Base-by-base conservation (phyloP, 2,329 filamentous ascomycete genomes). In the Pseudonectria foliicola region DNA sequence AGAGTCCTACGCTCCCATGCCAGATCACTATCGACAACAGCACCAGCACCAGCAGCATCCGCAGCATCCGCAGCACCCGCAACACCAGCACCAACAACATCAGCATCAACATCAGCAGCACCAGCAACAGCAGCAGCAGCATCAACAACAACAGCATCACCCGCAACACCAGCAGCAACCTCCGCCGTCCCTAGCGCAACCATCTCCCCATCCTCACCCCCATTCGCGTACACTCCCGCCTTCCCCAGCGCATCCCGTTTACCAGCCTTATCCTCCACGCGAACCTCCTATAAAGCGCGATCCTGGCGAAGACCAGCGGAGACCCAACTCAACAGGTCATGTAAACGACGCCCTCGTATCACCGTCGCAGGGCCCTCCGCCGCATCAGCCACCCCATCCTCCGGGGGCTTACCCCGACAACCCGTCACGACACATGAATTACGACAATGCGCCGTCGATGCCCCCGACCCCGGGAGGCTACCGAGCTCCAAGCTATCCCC, bases 211-310 rank as follows among this genome's bases (percentile, higher is more conserved):
- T 7, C 43, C 42, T 13, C 45, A 42, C 29, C 42, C 39, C 25
- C 40, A 49, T 35, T 38, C 34, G 32, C 41, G 40, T 34, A 51
- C 52, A 34, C 52, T 46, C 26, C 63, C 65, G 45, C 63, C 63
- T 38, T 66, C 66, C 33, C 64, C 66, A 44, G 63, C 64, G 42
- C 67, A 68, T 48, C 56, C 60, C 31, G 50, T 58, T 15, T 70
- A 67, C 50, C 56, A 63, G 30, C 51, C 62, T 10, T 75, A 70
- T 49, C 51, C 63, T 40, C 54, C 62, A 10, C 60, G 71, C 52
- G 73, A 78, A 18, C 61, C 70, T 31, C 59, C 67, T 48, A 67
- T 78, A 57, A 79, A 79, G 60, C 64, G 73, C 45, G 75, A 79
- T 42, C 62, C 67, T 27, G 60, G 57, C 40, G 71, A 74, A 39